Evolutionary conservation across 768 basidiomycete species (phyloP).

Genomic region (Phylloporus arenicola): DNA sequence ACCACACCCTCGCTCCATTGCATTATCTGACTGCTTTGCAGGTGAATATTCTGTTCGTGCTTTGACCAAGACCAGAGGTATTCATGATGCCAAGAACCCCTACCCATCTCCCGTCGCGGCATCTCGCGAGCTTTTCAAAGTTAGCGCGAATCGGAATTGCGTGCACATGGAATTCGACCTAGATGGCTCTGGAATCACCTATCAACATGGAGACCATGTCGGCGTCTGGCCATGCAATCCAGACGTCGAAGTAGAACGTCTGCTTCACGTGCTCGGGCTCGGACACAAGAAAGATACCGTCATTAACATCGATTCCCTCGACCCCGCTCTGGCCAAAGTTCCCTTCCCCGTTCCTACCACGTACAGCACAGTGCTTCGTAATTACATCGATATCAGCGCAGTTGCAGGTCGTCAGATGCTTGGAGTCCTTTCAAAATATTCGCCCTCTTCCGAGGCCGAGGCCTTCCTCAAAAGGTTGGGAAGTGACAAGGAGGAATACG

Average conservation of each 20-base stretch:
- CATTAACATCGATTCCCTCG: slow-evolving; percentile 93
- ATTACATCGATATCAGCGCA: slow-evolving; percentile 96
- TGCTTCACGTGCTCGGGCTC: slow-evolving; percentile 82
- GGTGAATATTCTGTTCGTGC: slow-evolving; percentile 96
- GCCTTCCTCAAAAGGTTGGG: slow-evolving; percentile 70
- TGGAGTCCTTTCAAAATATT: slow-evolving; percentile 80
- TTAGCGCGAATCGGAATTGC: slow-evolving; percentile 77
- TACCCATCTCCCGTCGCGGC: slow-evolving; percentile 77
- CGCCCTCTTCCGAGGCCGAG: slow-evolving; percentile 75
- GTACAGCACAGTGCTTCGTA: slow-evolving; percentile 85
- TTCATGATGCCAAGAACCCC: slow-evolving; percentile 97
- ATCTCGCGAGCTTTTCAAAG: slow-evolving; percentile 79
- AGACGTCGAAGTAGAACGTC: slow-evolving; percentile 84
- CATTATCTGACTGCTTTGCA: slow-evolving; percentile 22
- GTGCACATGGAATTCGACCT: slow-evolving; percentile 92
- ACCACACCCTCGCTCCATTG: not conserved
- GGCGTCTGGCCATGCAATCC: slow-evolving; percentile 97
- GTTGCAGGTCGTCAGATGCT: slow-evolving; percentile 93
- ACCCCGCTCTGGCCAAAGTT: slow-evolving; percentile 95
- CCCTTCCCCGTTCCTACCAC: slow-evolving; percentile 98
- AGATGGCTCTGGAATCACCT: slow-evolving; percentile 94
- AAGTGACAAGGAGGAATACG: slow-evolving; percentile 84
- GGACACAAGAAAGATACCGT: slow-evolving; percentile 73
- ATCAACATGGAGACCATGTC: slow-evolving; percentile 97
- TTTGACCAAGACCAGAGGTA: slow-evolving; percentile 87